Evolutionary conservation across 805 yeast genomes (phyloP), one percentile per base, ranked within the genome.

Genomic region (Candida nemodendra): DNA sequence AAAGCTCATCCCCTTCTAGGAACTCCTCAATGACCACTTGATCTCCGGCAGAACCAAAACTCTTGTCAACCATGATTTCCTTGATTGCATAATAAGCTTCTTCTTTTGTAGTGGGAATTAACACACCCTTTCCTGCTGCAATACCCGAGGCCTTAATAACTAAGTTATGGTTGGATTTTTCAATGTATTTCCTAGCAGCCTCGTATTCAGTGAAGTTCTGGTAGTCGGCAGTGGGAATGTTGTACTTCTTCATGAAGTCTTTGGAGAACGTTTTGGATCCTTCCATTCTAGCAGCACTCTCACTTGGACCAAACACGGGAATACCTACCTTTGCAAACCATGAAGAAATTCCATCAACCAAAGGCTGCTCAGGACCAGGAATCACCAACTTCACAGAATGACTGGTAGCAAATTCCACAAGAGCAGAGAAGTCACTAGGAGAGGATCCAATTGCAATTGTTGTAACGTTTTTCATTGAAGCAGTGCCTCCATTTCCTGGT

Each of bases 341-440:
- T 13, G 81, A 62, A 18, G 90, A 62, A 44, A 93, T 79, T 35
- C 99, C 99, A 56, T 93, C 97, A 22, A 95, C 97, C 45, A 95
- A 72, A 25, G 99, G 98, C 66, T 89, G 96, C 66, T 93, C 99
- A n/a, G 99, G 99, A 23, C 99, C 99, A 25, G 99, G 98, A 30
- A 93, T 72, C 4, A 88, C 98, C 39, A 93, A 69, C 35, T 71
- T 74, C 37, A 93, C 74, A 4, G 74, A 53, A 38, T 90, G 68
- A 19, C 76, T 76, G 12, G 71, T 59, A 5, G 97, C 96, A 63
- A 90, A 90, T 41, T 79, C 67, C 39, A 79, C 86, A 44, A 93
- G 72, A 22, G 68, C 65, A 1, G 72, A 72, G 53, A 93, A 93
- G 50, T 89, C 83, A n/a, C 64, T 66, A 43, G 79, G 76, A 18